These are phyloP conservation scores for Pseudopyrenochaeta lycopersici DNA, from an alignment of 2,329 filamentous ascomycete genomes.

Conservation along the genomic window DNA sequence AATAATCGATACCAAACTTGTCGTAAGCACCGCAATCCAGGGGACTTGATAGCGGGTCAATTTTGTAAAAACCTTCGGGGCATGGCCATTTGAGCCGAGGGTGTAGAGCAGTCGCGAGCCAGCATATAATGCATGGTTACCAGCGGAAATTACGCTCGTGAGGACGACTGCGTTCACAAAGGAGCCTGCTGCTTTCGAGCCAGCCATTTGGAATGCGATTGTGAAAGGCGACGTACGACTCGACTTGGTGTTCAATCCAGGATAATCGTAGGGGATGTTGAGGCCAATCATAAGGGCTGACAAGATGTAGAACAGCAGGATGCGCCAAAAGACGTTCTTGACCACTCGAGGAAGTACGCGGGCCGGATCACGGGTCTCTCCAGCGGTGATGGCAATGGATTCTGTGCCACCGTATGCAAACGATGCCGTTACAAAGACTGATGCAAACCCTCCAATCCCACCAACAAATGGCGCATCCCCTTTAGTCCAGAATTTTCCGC, in stretches of 20 bases:
- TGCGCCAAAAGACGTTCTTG: slow-evolving; percentile 82
- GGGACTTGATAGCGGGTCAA: slow-evolving; percentile 55
- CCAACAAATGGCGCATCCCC: slow-evolving; percentile 62
- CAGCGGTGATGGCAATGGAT: slow-evolving; percentile 78
- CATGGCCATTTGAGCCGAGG: slow-evolving; percentile 66
- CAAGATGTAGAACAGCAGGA: slow-evolving; percentile 54
- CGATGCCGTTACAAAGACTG: slow-evolving; percentile 77
- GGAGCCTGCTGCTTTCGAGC: slow-evolving; percentile 66
- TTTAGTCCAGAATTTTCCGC: slow-evolving; percentile 73
- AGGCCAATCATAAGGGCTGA: slow-evolving; percentile 54
- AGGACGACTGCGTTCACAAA: slow-evolving; percentile 73
- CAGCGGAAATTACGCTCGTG: slow-evolving; percentile 67
- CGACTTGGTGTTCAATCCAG: slow-evolving; percentile 46
- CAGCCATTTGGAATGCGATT: slow-evolving; percentile 69
- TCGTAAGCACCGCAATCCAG: slow-evolving; percentile 47
- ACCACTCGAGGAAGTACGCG: slow-evolving; percentile 86
- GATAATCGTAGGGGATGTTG: slow-evolving; percentile 51
- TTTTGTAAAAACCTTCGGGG: slow-evolving; percentile 73
- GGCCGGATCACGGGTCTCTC: slow-evolving; percentile 79
- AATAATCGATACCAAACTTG: slow-evolving; percentile 47
- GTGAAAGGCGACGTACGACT: slow-evolving; percentile 68
- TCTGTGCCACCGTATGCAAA: slow-evolving; percentile 80
- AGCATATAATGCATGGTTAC: slow-evolving; percentile 65
- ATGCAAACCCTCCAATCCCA: slow-evolving; percentile 64
- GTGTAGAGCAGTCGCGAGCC: slow-evolving; percentile 65